Percentiles rank a stretch among this genome's conserved stretches.
Evolutionary conservation across 345 rosid genomes (phyloP).

Genomic region (Cardiospermum halicacabum): DNA sequence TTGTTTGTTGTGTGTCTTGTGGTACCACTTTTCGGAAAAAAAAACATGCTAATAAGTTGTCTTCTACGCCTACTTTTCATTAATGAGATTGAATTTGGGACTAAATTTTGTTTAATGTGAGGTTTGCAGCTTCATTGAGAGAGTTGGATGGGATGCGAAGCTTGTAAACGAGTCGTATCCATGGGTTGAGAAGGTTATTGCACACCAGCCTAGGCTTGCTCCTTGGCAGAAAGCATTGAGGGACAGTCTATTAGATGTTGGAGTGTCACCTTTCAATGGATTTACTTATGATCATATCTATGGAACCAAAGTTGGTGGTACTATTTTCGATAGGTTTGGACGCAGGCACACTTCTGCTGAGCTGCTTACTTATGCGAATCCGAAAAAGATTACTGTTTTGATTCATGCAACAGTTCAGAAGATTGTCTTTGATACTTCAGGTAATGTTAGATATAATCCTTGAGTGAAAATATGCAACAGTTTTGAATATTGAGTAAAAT

Average conservation of each 20-base stretch:
- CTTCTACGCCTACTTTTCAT: neutral
- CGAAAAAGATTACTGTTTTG: slow-evolving; percentile 61
- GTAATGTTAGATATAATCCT: slow-evolving; percentile 26
- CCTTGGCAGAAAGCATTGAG: slow-evolving; percentile 72
- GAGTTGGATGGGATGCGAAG: slow-evolving; percentile 75
- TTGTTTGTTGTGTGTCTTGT: neutral
- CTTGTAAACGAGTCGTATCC: slow-evolving; percentile 82
- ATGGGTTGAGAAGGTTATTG: slow-evolving; percentile 83
- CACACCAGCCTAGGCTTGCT: slow-evolving; percentile 57
- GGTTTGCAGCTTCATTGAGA: slow-evolving; percentile 60
- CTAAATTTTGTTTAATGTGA: neutral
- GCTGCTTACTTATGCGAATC: slow-evolving; percentile 75
- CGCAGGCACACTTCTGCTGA: slow-evolving; percentile 94
- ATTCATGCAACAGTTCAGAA: slow-evolving; percentile 76
- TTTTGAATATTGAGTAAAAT: neutral
- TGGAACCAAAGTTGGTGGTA: slow-evolving; percentile 96
- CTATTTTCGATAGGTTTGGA: slow-evolving; percentile 80
- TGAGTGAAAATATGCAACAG: neutral
- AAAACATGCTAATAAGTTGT: neutral
- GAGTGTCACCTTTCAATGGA: slow-evolving; percentile 86
- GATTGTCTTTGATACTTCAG: slow-evolving; percentile 60
- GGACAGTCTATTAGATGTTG: slow-evolving; percentile 77
- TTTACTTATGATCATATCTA: slow-evolving; percentile 79
- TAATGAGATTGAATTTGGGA: neutral
- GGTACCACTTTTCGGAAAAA: neutral